Conservation (phyloP, 257 asterid species). For the Nicotiana tomentosiformis region DNA sequence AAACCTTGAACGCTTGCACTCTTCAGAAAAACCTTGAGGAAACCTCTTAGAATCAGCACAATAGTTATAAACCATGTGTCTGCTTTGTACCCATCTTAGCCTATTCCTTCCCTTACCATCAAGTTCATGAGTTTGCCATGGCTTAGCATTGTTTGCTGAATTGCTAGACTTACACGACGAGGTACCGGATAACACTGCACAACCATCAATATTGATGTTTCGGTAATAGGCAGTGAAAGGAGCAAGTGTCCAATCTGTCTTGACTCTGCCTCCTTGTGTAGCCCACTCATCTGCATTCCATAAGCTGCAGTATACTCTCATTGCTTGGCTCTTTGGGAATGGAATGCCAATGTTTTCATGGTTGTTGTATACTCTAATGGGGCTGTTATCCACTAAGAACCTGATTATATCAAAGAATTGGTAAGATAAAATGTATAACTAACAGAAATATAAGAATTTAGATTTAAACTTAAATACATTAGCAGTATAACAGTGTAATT, state of each 20-base stretch:
- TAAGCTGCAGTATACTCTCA: slow-evolving; percentile 44
- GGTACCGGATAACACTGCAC: slow-evolving; percentile 16
- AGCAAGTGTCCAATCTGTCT: too few relatives aligned
- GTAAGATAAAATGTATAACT: neutral
- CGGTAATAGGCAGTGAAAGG: slow-evolving; percentile 35
- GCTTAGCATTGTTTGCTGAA: slow-evolving; percentile 1
- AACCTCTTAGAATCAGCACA: slow-evolving; percentile 42
- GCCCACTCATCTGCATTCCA: too few relatives aligned
- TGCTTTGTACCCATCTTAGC: slow-evolving; percentile 45
- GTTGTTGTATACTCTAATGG: slow-evolving; percentile 45
- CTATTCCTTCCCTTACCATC: slow-evolving; percentile 34
- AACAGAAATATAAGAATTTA: neutral
- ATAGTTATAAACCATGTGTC: slow-evolving; percentile 38
- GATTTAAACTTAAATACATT: neutral
- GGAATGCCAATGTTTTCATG: slow-evolving; percentile 29
- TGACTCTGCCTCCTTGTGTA: too few relatives aligned
- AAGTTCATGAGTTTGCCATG: slow-evolving; percentile 33
- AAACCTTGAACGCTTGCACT: slow-evolving; percentile 38
- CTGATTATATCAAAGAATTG: slow-evolving; percentile 15
- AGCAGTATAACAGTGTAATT: neutral
- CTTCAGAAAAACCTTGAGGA: slow-evolving; percentile 31
- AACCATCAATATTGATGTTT: slow-evolving; percentile 31
- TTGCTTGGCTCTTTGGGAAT: slow-evolving; percentile 36
- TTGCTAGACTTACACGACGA: neutral
- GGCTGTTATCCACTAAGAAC: slow-evolving; percentile 45